Evolutionary conservation across 2,329 filamentous ascomycete species (phyloP).

Genomic region (Colletotrichum sp.): DNA sequence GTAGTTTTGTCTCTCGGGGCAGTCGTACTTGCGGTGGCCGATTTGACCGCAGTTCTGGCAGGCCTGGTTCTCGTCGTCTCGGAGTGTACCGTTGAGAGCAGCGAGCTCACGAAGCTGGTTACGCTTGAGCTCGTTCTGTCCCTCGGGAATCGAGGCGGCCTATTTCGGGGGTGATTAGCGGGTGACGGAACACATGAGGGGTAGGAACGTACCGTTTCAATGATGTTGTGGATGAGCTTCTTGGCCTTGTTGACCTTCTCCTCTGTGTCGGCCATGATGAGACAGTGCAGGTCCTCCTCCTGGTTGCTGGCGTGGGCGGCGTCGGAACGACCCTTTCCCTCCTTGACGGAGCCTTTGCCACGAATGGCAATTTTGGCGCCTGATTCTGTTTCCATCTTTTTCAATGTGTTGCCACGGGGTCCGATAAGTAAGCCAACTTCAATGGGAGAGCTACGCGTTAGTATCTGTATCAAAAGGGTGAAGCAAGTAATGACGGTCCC

Average conservation of each 20-base stretch:
- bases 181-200: not conserved
- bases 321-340: constrained; percentile 98
- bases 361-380: constrained; percentile 98
- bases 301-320: constrained; percentile 99
- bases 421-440: constrained; percentile 99
- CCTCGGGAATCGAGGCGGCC: constrained; percentile 98
- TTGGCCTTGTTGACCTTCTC: constrained; percentile 99
- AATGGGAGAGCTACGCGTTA: constrained; percentile 88
- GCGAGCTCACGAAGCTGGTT: constrained; percentile 98
- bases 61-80: constrained; percentile 98
- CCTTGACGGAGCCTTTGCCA: constrained; percentile 99
- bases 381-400: constrained; percentile 99
- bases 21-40: constrained; percentile 98
- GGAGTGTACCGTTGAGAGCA: constrained; percentile 96
- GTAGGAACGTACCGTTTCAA: constrained; percentile 81
- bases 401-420: constrained; percentile 98
- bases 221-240: constrained; percentile 97
- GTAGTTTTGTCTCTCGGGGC: constrained; percentile 95
- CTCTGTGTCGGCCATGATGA: constrained; percentile 99
- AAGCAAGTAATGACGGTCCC: constrained; percentile 36
- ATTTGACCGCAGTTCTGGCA: constrained; percentile 99
- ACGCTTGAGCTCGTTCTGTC: constrained; percentile 97
- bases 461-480: constrained; percentile 58
- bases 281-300: constrained; percentile 97
- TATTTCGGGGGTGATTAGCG: constrained; percentile 43